These are phyloP conservation scores for Mollisia scopiformis DNA, from an alignment of 2,329 filamentous ascomycete species.

Conservation along the genomic window DNA sequence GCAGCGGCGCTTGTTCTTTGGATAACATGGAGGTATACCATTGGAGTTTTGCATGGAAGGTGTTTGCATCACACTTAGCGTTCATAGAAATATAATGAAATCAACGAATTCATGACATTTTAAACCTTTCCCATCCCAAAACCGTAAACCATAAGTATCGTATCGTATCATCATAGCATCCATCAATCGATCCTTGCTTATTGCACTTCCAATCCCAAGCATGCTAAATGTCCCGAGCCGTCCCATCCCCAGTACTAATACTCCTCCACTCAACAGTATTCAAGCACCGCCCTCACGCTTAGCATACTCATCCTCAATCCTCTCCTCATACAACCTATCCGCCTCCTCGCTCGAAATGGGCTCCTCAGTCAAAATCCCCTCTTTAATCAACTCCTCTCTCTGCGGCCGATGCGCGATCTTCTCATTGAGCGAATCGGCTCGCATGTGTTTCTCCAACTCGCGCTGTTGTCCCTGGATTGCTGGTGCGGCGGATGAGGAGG, in stretches of 20 bases:
- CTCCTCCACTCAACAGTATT: conserved; percentile 22
- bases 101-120: conserved; percentile 9
- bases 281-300: conserved; percentile 65
- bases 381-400: conserved; percentile 75
- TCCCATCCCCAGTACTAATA: background rate
- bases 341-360: too few relatives aligned
- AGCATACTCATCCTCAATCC: conserved; percentile 66
- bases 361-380: too few relatives aligned
- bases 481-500: conserved; percentile 76
- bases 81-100: background rate
- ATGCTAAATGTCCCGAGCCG: background rate
- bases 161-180: conserved; percentile 10
- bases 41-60: background rate
- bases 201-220: background rate
- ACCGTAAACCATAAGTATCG: conserved; percentile 13
- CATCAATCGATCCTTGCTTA: background rate
- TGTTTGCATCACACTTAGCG: conserved; percentile 6
- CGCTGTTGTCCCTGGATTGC: conserved; percentile 78
- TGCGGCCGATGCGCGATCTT: conserved; percentile 79
- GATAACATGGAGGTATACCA: conserved; percentile 10
- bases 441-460: conserved; percentile 88
- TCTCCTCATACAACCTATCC: conserved; percentile 55
- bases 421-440: conserved; percentile 82
- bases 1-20: conserved; percentile 25
- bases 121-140: conserved; percentile 5